Conservation (phyloP, 257 asterid genomes). For the Cinchona pubescens region DNA sequence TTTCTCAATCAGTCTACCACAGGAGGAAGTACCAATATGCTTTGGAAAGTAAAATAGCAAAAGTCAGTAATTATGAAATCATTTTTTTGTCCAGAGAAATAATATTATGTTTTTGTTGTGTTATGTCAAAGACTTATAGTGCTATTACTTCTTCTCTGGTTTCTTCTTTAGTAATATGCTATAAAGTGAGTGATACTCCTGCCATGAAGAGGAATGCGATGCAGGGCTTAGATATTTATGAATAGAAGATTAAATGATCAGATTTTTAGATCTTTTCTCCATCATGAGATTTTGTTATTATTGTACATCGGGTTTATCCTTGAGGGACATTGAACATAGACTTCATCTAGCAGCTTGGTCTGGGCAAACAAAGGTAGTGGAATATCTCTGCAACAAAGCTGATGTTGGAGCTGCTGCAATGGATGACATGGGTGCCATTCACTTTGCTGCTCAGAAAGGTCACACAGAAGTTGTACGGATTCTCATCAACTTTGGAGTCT, state of each 20-base stretch:
- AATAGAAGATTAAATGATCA: background rate
- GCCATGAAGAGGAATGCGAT: background rate
- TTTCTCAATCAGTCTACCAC: background rate
- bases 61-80: background rate
- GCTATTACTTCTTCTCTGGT: background rate
- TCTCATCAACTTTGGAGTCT: slow-evolving; percentile 58
- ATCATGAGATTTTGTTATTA: background rate
- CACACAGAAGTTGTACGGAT: slow-evolving; percentile 68
- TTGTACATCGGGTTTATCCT: slow-evolving; percentile 14
- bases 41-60: background rate
- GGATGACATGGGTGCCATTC: slow-evolving; percentile 98
- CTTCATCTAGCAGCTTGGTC: slow-evolving; percentile 98
- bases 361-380: slow-evolving; percentile 71
- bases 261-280: background rate
- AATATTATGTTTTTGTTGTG: background rate
- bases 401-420: slow-evolving; percentile 95
- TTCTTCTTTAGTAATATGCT: background rate
- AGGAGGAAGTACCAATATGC: background rate
- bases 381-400: slow-evolving; percentile 77
- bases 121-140: background rate
- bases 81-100: background rate
- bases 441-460: slow-evolving; percentile 94
- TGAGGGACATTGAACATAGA: slow-evolving; percentile 36
- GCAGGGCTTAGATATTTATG: background rate
- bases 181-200: background rate